Base-by-base conservation (phyloP, 1,284 basidiomycete genomes). In the Fomitopsis pinicola region DNA sequence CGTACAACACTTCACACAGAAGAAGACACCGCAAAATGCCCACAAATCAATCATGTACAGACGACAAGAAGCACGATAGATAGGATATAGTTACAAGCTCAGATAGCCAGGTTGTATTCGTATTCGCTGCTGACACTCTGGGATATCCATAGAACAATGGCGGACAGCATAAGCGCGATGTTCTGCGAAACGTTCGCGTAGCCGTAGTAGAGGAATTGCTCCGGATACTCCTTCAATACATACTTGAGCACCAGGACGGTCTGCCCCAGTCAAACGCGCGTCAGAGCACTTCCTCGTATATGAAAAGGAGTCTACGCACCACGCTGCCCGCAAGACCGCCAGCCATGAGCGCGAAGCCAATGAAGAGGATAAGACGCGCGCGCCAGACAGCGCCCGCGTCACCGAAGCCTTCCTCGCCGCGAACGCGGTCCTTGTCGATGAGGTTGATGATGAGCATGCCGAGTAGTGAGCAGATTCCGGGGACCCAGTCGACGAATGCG, bases 301-400 rank as follows among this genome's bases (percentile, higher is more conserved):
- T 22, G 19, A 40, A 22, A 14, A 7, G 19, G 17, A 26, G 3
- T 40, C 3, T 15, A 86, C 92, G 71, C 71, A 95, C 94, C 69
- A 97, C 84, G 71, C 93, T 95, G 52, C 96, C 96, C 12, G 96
- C 96, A 57, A 98, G 76, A 1, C 96, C 97, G 30, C 96, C 96
- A 0, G 96, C 96, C 93, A 98, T 94, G 57, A 98, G 76, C 0
- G 97, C 95, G 71, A 99, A 98, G 0, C 97, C 97, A 64, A 98
- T 85, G 76, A 99, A 99, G 67, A 98, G 77, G 68, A 97, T 87
- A 63, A 97, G 77, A 40, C 95, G 80, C 3, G 96, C 95, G 63
- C 93, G 82, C 92, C 94, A 97, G 17, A 96, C 94, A 1, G 94
- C 91, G 5, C 87, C 79, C 67, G 94, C 93, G 4, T 89, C 88